Base-by-base conservation (phyloP, 768 basidiomycete genomes). In the Coprinopsis sp. region DNA sequence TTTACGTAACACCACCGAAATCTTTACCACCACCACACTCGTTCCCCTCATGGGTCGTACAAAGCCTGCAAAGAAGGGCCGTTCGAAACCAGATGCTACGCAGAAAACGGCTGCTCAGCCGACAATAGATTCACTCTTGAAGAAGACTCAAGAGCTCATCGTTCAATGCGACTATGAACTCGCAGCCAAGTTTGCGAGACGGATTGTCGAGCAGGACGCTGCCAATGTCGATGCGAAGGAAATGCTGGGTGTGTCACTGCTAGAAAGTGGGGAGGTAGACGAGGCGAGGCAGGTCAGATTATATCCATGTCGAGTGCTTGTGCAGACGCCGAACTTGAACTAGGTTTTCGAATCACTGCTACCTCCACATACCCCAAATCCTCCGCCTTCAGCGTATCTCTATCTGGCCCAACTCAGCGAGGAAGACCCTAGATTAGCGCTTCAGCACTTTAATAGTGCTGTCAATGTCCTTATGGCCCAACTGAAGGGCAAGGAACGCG, bases 331-430 rank as follows among this genome's bases (percentile, higher is more conserved):
- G 29, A 23, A n/a, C 13, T 18, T 19, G 22, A 28, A 43, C 16
- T 56, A 90, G 87, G 78, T 79, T 18, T 88, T 91, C 62, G 61
- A 67, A 51, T 64, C 72, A 46, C 51, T 82, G 65, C 27, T 87
- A 37, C 82, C 86, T 43, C 81, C 86, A 47, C 65, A 77, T 62
- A 69, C 76, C 33, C 62, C 73, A 14, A 66, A 77, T 33, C 78
- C 89, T 6, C 79, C 89, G 0, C 77, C 89, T 6, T 87, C 90
- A 25, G 89, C 87, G 10, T 79, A 93, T 67, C 73, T 94, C 1
- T 93, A 94, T 64, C 84, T 96, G 19, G 93, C 91, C 0, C 92
- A 96, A 60, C 69, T 91, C 14, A 78, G 73, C 39, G 87, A 89
- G 23, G 79, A 83, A 8, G 84, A 92, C 45, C 88, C 93, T 3